Evolutionary conservation across 2,329 filamentous ascomycete species (phyloP).

Genomic region (Colletotrichum cordylinicola): DNA sequence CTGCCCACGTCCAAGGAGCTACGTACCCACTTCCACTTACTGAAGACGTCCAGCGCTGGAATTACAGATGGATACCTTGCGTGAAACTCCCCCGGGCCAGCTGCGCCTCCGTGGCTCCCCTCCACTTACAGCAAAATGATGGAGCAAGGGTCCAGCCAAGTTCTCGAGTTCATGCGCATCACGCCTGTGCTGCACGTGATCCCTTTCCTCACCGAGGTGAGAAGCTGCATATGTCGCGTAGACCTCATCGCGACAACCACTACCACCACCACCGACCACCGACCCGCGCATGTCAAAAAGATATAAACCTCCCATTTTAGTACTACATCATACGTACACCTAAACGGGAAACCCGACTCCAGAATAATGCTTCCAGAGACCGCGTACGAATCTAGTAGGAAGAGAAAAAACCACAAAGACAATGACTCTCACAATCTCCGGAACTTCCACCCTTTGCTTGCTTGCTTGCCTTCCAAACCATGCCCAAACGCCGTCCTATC

Average conservation of each 20-base stretch:
- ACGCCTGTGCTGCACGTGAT: slow-evolving; percentile 2
- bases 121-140: not conserved
- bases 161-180: slow-evolving; percentile 19
- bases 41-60: not conserved
- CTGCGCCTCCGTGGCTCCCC: slow-evolving; percentile 16
- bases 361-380: slow-evolving; percentile 17
- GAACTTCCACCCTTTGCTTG: slow-evolving; percentile 9
- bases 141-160: slow-evolving; percentile 11
- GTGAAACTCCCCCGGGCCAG: slow-evolving; percentile 16
- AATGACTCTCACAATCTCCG: slow-evolving; percentile 15
- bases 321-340: slow-evolving; percentile 20
- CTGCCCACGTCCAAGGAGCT: not conserved
- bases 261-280: no score
- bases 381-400: slow-evolving; percentile 6
- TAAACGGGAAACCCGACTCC: slow-evolving; percentile 11
- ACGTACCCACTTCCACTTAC: slow-evolving; percentile 2
- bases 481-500: slow-evolving; percentile 17
- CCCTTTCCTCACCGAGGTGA: slow-evolving; percentile 2
- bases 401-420: not conserved
- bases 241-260: not conserved
- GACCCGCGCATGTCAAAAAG: not conserved
- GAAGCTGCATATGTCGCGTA: not conserved
- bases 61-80: slow-evolving; percentile 11
- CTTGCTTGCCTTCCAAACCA: slow-evolving; percentile 13
- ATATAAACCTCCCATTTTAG: slow-evolving; percentile 17